Evolutionary conservation across 768 basidiomycete species (phyloP), one percentile per base, ranked within the genome.

Genomic region (Chalciporus chontae): DNA sequence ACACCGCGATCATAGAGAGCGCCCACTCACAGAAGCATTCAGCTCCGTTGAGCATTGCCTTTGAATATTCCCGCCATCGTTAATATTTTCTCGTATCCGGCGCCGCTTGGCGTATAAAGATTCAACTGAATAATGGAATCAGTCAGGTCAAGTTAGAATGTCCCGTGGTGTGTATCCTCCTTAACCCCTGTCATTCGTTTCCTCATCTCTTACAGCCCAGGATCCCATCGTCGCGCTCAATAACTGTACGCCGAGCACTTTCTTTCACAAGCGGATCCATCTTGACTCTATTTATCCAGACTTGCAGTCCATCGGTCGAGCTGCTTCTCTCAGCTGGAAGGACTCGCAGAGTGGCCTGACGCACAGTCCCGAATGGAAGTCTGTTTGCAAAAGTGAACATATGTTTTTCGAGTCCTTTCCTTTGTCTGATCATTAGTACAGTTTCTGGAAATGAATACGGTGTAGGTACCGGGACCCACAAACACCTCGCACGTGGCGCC

Each of bases 301-400:
- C 64, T 70, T 87, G 21, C 82, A 84, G 61, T 67, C 65, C n/a
- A 67, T 62, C 36, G 69, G 70, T 13, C 67, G 68, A 29, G 59
- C 71, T 31, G 49, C 75, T 15, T 58, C 76, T 24, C 71, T 86
- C 24, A 80, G 74, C 56, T 87, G 83, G 82, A 59, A 71, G 18
- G 80, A 84, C 40, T 70, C 68, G 0, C 61, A 57, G 5, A 64
- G 63, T 9, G 83, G 82, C 0, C 70, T 71, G 0, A 66, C 64
- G 11, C 73, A 82, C 47, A 66, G 63, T 3, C 77, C 75, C 6
- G 58, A 64, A 34, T 87, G 84, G 84, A 83, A 72, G 2, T 75
- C 70, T 3, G 55, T 75, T 5, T 86, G 84, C 65, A 84, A 81
- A 73, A 76, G 85, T 83, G 42, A 52, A 58, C 50, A 54, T 57